Conservation (phyloP, 2,329 filamentous ascomycete species). For the Didymella pomorum region DNA sequence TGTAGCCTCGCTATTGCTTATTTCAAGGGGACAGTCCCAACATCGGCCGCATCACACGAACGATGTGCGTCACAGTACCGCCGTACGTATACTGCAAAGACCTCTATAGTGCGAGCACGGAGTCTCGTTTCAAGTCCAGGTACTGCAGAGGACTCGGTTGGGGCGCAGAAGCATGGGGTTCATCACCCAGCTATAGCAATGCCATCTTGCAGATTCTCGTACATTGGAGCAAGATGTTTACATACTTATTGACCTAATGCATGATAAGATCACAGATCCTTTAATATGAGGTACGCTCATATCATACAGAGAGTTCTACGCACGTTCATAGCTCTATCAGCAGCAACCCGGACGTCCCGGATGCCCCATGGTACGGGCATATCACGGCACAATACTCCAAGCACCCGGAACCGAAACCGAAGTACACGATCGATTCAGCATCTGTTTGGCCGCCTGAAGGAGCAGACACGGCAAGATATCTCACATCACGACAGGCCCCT, state of each 20-base stretch:
- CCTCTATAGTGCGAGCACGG: not conserved
- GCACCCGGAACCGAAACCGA: not conserved
- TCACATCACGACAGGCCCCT: constrained; percentile 3
- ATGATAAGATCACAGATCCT: not conserved
- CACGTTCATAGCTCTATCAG: not conserved
- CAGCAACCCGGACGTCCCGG: constrained; percentile 8
- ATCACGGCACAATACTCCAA: constrained; percentile 5
- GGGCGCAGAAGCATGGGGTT: not conserved
- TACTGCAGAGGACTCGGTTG: not conserved
- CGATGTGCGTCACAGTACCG: not conserved
- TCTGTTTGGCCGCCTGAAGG: not conserved
- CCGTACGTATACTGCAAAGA: not conserved
- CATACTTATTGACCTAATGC: not conserved
- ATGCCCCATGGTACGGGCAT: not conserved
- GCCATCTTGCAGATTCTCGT: not conserved
- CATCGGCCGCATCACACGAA: not conserved
- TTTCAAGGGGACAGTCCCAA: not conserved
- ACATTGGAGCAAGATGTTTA: not conserved
- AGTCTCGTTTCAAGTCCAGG: not conserved
- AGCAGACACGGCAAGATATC: constrained; percentile 18
- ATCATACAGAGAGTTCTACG: not conserved
- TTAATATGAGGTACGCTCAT: not conserved
- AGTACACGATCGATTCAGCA: not conserved
- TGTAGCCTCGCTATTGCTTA: not conserved
- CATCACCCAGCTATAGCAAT: not conserved